Evolutionary conservation across 495 filamentous ascomycete genomes (phyloP), one percentile per base, ranked within the genome.

Genomic region (Podospora sp.): DNA sequence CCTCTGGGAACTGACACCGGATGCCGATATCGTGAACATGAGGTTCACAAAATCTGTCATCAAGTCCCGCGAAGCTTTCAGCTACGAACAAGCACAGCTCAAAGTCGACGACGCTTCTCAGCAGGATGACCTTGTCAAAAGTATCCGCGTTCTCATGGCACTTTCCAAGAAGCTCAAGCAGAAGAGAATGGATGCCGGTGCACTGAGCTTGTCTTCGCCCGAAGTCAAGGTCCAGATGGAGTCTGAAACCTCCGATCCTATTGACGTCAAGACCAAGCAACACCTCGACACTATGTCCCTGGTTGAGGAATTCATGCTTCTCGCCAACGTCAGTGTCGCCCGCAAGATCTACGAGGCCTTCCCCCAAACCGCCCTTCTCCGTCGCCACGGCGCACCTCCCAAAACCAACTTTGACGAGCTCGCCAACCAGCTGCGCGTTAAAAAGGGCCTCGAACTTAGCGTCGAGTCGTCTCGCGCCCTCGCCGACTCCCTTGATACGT

Each of bases 231-330:
- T 99, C 26, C 91, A 98, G 75, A 89, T 90, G 63, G 96, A 97
- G 71, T 94, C 90, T 12, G 94, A 99, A 71, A 96, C 94, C 0
- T 96, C 93, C 6, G 95, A 97, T 73, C 96, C 95, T 0, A 89
- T 97, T 61, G 96, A 99, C 74, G 90, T 99, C 68, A 92, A 97
- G 81, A 96, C 92, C 0, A 99, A 98, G 77, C 83, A 92, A 63
- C 86, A 91, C 66, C 87, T 98, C n/a, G 92, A 92, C 72, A 99
- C 95, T 63, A 98, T 97, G 82, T 97, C 94, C 25, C 85, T 99
- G 7, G 95, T 99, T 25, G 95, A 99, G 73, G 95, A 99, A 72
- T 98, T 99, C 83, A 99, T 99, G 95, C 85, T 98, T 73, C 91
- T 98, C 73, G 95, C 96, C 82, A 99, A 98, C 79, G 97, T 91